Evolutionary conservation across 1,284 basidiomycete species (phyloP), one percentile per base, ranked within the genome.

Genomic region (Tetrapyrgos nigripes): DNA sequence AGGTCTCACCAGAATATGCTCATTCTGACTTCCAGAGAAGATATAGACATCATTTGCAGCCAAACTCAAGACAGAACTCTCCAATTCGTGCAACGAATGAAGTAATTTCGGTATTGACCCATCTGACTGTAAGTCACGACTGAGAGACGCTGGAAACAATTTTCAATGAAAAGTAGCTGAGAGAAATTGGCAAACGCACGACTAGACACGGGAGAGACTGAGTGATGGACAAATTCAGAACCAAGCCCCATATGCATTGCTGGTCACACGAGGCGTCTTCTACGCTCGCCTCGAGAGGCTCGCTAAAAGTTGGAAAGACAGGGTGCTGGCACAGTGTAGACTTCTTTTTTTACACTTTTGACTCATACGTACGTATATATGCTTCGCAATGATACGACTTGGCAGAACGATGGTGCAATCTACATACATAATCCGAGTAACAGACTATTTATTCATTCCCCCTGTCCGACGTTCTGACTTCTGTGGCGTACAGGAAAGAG

Each of bases 1-100:
- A 17, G 55, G 66, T 73, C 80, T 70, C 66, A 93, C 92, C 53
- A 87, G 88, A 77, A 93, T 94, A 66, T 91, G 85, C 57, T 85
- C 80, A 55, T 84, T 87, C 70, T 96, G 94, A 65, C 88, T 92
- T 1, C 94, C 94, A 45, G 89, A 92, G 69, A 91, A 97, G 54
- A 97, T 91, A 68, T 91, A 83, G 4, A 79, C 71, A 3, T 84
- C 83, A 68, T 91, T 88, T 1, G 91, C 87, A 19, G 88, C 89
- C 5, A 96, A 76, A 69, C 91, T 88, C 37, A 96, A 79, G 1
- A 95, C 87, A 11, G 91, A 92, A 66, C 80, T 87, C 47, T 81
- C 79, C 52, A 82, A 77, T 69, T 91, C 86, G 59, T 85, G 81
- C n/a, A 93, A 79, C 4, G 88, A 86, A 69, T 93, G 91, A 6